Conservation (phyloP, 208 protist species). For the Crithidia expoeki region DNA sequence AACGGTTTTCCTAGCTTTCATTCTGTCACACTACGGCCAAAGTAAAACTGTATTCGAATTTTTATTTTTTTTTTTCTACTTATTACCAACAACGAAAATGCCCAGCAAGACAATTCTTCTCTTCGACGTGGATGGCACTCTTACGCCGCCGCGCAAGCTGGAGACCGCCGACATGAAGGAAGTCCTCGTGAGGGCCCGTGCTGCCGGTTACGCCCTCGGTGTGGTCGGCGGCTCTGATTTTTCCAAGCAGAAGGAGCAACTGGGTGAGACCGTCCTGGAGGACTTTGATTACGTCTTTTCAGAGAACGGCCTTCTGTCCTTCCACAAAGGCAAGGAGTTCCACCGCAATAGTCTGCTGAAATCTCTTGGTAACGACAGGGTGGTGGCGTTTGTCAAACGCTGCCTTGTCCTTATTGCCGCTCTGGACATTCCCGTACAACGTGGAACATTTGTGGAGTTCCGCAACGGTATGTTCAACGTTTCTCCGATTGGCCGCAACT, state of each 20-base stretch:
- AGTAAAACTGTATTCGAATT: not conserved
- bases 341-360: conserved; percentile 91
- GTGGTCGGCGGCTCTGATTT: conserved; percentile 99
- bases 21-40: not conserved
- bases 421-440: conserved; percentile 98
- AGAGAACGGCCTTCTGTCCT: conserved; percentile 98
- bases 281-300: conserved; percentile 98
- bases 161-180: conserved; percentile 91
- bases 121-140: conserved; percentile 97
- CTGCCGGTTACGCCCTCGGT: conserved; percentile 91
- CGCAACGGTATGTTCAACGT: conserved; percentile 99
- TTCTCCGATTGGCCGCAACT: conserved; percentile 99
- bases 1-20: not conserved
- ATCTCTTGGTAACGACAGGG: conserved; percentile 93
- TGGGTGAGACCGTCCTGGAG: conserved; percentile 87
- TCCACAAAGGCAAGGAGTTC: conserved; percentile 89
- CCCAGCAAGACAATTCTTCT: conserved; percentile 81
- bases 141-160: conserved; percentile 81
- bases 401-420: conserved; percentile 94
- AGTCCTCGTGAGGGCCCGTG: conserved; percentile 82
- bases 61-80: not conserved
- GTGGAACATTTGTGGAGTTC: conserved; percentile 99
- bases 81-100: conserved; percentile 15
- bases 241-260: conserved; percentile 97
- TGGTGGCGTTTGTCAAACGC: conserved; percentile 96